Conservation (phyloP, 208 protist genomes). For the Acanthamoeba rhysodes region DNA sequence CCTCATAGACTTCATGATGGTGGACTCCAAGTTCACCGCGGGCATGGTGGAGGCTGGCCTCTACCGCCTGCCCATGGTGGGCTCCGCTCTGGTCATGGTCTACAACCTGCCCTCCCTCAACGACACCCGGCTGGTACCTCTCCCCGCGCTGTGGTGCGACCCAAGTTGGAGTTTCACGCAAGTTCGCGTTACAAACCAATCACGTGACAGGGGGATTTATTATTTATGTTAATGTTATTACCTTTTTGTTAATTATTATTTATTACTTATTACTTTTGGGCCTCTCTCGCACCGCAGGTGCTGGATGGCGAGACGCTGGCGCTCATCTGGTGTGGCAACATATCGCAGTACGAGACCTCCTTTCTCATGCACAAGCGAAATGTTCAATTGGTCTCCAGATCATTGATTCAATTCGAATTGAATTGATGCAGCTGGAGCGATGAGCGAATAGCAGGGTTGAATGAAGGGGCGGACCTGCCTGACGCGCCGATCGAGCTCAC, state of each 20-base stretch:
- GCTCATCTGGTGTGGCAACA: constrained; percentile 6
- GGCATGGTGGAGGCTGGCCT: neutral
- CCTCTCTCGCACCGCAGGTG: neutral
- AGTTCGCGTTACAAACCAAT: neutral
- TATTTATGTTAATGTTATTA: neutral
- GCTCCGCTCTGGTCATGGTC: constrained; percentile 9
- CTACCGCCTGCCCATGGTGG: neutral
- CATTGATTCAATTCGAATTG: neutral
- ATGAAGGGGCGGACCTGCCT: neutral
- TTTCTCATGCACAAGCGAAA: neutral
- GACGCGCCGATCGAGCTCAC: constrained; percentile 9
- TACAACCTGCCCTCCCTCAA: constrained; percentile 14
- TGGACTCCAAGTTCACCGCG: neutral
- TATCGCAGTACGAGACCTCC: neutral
- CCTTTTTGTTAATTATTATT: neutral
- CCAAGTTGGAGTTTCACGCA: no score
- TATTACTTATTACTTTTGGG: neutral
- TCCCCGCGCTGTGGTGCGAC: no score
- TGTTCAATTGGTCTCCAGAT: neutral
- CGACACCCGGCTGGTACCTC: neutral
- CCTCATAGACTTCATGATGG: neutral
- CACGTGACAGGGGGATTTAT: neutral
- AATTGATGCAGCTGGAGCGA: neutral
- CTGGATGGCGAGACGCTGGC: constrained; percentile 4
- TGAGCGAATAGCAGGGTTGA: neutral